phyloP scores from a whole-genome alignment of 169 alveolate genomes.

The Eimeria mitis region DNA sequence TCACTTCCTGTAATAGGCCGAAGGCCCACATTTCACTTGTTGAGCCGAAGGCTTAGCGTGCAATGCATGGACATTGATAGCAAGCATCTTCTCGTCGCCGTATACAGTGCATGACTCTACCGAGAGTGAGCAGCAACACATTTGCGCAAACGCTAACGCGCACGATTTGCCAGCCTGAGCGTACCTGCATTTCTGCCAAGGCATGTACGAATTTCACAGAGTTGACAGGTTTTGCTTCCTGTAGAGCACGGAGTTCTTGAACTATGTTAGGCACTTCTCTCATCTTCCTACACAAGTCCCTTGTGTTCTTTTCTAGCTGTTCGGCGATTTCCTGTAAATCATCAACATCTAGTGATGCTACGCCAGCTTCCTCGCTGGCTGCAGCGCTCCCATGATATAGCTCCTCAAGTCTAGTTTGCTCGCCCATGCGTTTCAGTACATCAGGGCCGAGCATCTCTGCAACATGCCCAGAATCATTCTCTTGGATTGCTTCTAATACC shows the following conservation, averaged over 20 bases:
- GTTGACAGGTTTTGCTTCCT: conserved; percentile 67
- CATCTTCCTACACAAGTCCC: conserved; percentile 75
- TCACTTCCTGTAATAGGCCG: conserved; percentile 46
- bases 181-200: conserved; percentile 82
- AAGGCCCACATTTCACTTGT: background rate
- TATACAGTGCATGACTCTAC: too few relatives aligned
- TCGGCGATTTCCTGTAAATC: conserved; percentile 76
- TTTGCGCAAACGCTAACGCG: background rate
- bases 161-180: background rate
- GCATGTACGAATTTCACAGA: conserved; percentile 65
- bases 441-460: conserved; percentile 76
- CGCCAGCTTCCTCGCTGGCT: conserved; percentile 47
- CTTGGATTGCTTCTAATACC: conserved; percentile 77
- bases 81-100: background rate
- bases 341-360: conserved; percentile 50
- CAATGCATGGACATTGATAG: background rate
- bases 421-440: conserved; percentile 30
- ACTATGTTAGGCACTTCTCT: conserved; percentile 75
- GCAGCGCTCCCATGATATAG: conserved; percentile 57
- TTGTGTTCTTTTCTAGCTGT: conserved; percentile 69
- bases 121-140: background rate
- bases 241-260: conserved; percentile 72
- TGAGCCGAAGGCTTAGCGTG: background rate
- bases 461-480: conserved; percentile 65
- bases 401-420: conserved; percentile 78